Evolutionary conservation across 495 filamentous ascomycete species (phyloP).

Genomic region (Aspergillus panamensis): DNA sequence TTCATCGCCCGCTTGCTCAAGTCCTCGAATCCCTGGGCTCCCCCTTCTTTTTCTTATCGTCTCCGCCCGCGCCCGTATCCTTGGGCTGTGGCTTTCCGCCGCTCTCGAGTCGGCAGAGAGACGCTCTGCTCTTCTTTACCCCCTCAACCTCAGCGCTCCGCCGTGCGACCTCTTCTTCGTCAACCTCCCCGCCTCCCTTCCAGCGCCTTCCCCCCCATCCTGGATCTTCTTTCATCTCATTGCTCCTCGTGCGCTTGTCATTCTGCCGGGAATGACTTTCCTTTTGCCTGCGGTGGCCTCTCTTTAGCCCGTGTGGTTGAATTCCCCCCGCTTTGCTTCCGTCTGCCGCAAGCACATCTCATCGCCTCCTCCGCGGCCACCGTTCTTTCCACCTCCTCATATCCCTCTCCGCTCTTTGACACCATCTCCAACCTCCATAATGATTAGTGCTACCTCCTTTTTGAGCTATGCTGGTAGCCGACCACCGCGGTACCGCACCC

Average conservation of each 20-base stretch:
- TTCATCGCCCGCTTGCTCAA: constrained; percentile 17
- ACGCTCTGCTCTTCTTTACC: constrained; percentile 23
- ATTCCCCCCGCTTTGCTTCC: constrained; percentile 47
- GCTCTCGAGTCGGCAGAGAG: constrained; percentile 29
- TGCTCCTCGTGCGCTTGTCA: constrained; percentile 28
- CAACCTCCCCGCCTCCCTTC: constrained; percentile 24
- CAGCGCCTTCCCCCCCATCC: constrained; percentile 25
- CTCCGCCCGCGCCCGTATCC: constrained; percentile 32
- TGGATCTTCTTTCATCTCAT: constrained; percentile 24
- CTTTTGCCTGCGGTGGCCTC: constrained; percentile 41
- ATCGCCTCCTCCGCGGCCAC: constrained; percentile 26
- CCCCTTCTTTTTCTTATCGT: constrained; percentile 25
- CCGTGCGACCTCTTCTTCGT: constrained; percentile 31
- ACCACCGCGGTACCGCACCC: constrained; percentile 51
- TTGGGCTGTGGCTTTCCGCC: constrained; percentile 40
- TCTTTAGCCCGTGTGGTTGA: constrained; percentile 49
- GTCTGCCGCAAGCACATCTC: constrained; percentile 40
- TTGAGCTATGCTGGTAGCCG: constrained; percentile 37
- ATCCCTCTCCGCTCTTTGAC: constrained; percentile 14
- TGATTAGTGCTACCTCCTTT: constrained; percentile 49
- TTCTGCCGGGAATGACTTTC: constrained; percentile 47
- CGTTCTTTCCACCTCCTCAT: constrained; percentile 8
- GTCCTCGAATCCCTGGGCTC: constrained; percentile 3
- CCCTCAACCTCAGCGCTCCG: constrained; percentile 38
- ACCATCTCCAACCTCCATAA: constrained; percentile 24